Evolutionary conservation across 2,329 filamentous ascomycete genomes (phyloP).

Genomic region (Alternaria sp.): DNA sequence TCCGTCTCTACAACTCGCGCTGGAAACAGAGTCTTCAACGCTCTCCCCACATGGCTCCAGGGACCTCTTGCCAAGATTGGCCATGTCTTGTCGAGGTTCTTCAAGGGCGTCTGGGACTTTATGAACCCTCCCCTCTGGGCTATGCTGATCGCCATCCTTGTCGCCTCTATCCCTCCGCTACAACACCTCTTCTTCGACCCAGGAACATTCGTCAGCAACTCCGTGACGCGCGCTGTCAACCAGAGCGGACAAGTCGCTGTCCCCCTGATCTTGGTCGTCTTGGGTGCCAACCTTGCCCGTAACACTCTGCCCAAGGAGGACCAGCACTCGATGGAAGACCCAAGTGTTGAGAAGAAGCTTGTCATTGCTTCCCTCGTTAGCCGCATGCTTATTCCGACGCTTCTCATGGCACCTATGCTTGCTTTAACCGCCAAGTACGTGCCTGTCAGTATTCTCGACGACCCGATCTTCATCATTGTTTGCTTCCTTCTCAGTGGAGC

Average conservation of each 20-base stretch:
- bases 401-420: slow-evolving; percentile 90
- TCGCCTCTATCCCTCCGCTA: slow-evolving; percentile 83
- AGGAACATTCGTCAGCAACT: slow-evolving; percentile 90
- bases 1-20: slow-evolving; percentile 37
- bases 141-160: slow-evolving; percentile 88
- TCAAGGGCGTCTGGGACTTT: slow-evolving; percentile 80
- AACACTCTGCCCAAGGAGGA: slow-evolving; percentile 80
- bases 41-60: slow-evolving; percentile 62
- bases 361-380: slow-evolving; percentile 84
- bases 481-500: slow-evolving; percentile 96
- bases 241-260: slow-evolving; percentile 92
- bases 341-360: slow-evolving; percentile 72
- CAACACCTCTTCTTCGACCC: slow-evolving; percentile 87
- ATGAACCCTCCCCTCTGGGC: slow-evolving; percentile 99
- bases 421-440: slow-evolving; percentile 88
- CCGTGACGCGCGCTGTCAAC: slow-evolving; percentile 83
- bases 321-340: slow-evolving; percentile 72
- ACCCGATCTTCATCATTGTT: slow-evolving; percentile 97
- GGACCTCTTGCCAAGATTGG: slow-evolving; percentile 54
- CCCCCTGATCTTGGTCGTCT: slow-evolving; percentile 90
- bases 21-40: slow-evolving; percentile 52
- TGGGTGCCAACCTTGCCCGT: slow-evolving; percentile 91
- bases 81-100: slow-evolving; percentile 57
- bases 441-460: slow-evolving; percentile 90
- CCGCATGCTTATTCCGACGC: slow-evolving; percentile 89